Evolutionary conservation across 176 grass and related monocot species (phyloP), one percentile per base, ranked within the genome.

Genomic region (Triticum timopheevii): DNA sequence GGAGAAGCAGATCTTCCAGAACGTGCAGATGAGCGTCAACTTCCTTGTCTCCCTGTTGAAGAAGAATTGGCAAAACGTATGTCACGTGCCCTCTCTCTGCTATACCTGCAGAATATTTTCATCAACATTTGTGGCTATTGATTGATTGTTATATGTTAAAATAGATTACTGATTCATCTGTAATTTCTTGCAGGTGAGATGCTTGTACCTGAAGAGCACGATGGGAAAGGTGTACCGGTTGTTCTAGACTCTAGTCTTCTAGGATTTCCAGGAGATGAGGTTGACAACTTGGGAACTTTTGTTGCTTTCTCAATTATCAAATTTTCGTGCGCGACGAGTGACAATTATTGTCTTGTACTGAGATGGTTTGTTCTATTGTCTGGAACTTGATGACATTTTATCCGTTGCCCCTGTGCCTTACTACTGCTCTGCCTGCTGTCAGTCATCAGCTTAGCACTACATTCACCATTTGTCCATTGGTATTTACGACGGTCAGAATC

Each of bases 11-110:
- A 93, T 97, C 78, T 89, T 90, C 64, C 92, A 93, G 66, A 95
- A 95, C 71, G 91, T 97, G 42, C 90, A 92, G 78, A 88, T 95
- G 77, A 89, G 92, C 13, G 93, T 97, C 13, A 97, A 97, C 77
- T 97, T 97, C 85, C 95, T 97, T 1, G 95, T 93, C 2, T 95
- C 95, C 0, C 86, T 95, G 61, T 79, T 97, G 73, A 95, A 97
- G 85, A 97, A 95, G 89, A 97, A 95, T 65, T 93, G 95, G 93
- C 95, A 95, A 77, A 97, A 97, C 50, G 95, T 97, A 74, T 39
- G 85, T 20, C 5, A 42, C 34, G 50, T 10, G 31, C 25, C 13
- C 44, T 13, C 49, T 25, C 44, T 13, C 50, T 25, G 2, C 38
- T 13, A 1, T 17, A 17, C 8, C 8, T 85, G 0, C 13, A 11